These are phyloP conservation scores for Trichophyton schoenleinii DNA, from an alignment of 2,329 filamentous ascomycete genomes.

Conservation along the genomic window DNA sequence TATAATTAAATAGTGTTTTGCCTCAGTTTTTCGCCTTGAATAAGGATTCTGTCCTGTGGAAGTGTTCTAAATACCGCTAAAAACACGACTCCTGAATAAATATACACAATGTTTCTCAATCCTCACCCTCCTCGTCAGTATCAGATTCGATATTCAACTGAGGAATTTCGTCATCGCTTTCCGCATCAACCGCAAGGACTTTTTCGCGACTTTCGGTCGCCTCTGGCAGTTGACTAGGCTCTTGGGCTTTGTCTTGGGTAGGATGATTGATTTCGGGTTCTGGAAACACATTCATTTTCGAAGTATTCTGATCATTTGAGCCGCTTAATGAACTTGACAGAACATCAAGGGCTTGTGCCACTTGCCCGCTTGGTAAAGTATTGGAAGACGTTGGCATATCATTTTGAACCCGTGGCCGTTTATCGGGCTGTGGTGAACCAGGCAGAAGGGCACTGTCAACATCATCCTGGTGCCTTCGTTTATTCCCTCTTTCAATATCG, in stretches of 20 bases:
- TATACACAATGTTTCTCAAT: background rate
- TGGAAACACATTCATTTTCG: background rate
- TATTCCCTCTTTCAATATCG: background rate
- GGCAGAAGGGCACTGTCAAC: background rate
- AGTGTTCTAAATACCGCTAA: background rate
- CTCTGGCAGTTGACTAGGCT: background rate
- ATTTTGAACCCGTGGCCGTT: background rate
- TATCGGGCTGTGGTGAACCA: background rate
- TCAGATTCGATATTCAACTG: constrained; percentile 37
- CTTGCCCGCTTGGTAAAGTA: background rate
- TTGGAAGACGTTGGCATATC: background rate
- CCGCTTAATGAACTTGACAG: background rate
- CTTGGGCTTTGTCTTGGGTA: background rate
- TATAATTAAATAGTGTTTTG: background rate
- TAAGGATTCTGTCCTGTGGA: background rate
- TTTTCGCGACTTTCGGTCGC: too few species aligned
- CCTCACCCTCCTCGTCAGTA: constrained; percentile 31
- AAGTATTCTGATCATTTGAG: background rate
- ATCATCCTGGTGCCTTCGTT: background rate
- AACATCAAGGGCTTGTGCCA: background rate
- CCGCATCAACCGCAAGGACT: constrained; percentile 20
- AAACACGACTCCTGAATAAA: background rate
- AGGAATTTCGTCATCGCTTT: constrained; percentile 39
- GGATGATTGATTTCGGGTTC: background rate
- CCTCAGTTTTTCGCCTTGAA: background rate